Base-by-base conservation (phyloP, 108 stramenopile species). In the Nitzschia sp. region DNA sequence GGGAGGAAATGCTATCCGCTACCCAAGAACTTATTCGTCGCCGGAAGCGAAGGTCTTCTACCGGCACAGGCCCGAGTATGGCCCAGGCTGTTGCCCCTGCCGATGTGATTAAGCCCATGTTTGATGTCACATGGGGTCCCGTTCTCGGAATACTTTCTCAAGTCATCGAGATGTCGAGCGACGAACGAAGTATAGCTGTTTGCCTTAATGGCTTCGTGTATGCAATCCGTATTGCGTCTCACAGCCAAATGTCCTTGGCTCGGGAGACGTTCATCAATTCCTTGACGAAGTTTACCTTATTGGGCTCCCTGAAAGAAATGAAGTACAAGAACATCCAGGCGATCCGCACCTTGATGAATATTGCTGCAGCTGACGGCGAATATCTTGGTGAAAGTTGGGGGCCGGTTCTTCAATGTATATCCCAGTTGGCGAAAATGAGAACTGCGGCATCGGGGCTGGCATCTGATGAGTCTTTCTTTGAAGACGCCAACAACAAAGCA, bases 101-200 rank as follows among this genome's bases (percentile, higher is more conserved):
- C 19, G 88, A 92, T 67, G 89, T 90, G 35, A 88, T 93, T 15
- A 87, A 82, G 62, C 91, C 91, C 25, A 98, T 99, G 98, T 98
- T 98, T 64, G 97, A 98, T 79, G 97, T 98, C 3, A 96, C 96
- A 2, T 99, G 99, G 99, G 98, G 98, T 46, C 95, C 98, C 34
- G 68, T 97, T 28, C 79, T 98, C 31, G 98, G 96, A 29, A 90
- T 90, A 32, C 82, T 99, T 35, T 97, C 96, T 2, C 96, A 97
- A 62, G 88, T 91, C 33, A 66, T 97, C 29, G 95, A 96, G 69
- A 82, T 77, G 34, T 81, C 95, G 23, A 82, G 90, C 11, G 91
- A 93, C 53, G 89, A 90, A 59, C 80, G 84, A 49, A 85, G 70
- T 58, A 89, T 88, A 42, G 82, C 89, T 19, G 84, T 93, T 9